phyloP scores from a whole-genome alignment of 75 land plant genomes.

The Cunninghamia lanceolata region DNA sequence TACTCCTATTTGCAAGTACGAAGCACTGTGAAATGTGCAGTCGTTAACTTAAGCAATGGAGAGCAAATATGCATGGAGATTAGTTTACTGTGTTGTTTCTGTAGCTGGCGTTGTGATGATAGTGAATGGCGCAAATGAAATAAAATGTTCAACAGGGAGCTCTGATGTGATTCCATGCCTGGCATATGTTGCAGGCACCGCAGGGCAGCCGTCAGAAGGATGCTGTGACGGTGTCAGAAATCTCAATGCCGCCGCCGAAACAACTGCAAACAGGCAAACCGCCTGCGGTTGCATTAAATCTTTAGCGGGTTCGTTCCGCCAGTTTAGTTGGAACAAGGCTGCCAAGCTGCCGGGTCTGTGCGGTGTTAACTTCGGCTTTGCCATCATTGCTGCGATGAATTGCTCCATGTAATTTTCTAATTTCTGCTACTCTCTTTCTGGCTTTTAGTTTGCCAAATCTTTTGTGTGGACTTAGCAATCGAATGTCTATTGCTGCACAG shows the following conservation, averaged over 20 bases:
- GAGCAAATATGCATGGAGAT: too few relatives aligned
- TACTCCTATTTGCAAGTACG: too few relatives aligned
- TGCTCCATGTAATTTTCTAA: not conserved
- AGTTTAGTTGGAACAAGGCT: not conserved
- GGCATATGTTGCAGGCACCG: slow-evolving; percentile 11
- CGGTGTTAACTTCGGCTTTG: slow-evolving; percentile 7
- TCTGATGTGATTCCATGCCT: slow-evolving; percentile 16
- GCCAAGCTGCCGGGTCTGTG: not conserved
- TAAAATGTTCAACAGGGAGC: slow-evolving; percentile 22
- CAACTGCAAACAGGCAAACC: slow-evolving; percentile 21
- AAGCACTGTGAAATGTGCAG: too few relatives aligned
- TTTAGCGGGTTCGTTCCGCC: not conserved
- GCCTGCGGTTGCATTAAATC: slow-evolving; percentile 39
- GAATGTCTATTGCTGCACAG: too few relatives aligned
- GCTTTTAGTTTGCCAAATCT: too few relatives aligned
- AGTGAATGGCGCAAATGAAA: slow-evolving; percentile 6
- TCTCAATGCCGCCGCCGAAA: slow-evolving; percentile 20
- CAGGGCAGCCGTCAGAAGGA: not conserved
- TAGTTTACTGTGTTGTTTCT: not conserved
- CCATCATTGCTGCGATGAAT: not conserved
- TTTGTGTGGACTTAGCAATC: too few relatives aligned
- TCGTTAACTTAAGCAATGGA: too few relatives aligned
- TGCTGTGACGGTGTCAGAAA: slow-evolving; percentile 41
- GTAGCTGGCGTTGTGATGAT: not conserved
- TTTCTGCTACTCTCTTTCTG: too few relatives aligned